Base-by-base conservation (phyloP, 441 rosid genomes). In the Croton laevigatus region DNA sequence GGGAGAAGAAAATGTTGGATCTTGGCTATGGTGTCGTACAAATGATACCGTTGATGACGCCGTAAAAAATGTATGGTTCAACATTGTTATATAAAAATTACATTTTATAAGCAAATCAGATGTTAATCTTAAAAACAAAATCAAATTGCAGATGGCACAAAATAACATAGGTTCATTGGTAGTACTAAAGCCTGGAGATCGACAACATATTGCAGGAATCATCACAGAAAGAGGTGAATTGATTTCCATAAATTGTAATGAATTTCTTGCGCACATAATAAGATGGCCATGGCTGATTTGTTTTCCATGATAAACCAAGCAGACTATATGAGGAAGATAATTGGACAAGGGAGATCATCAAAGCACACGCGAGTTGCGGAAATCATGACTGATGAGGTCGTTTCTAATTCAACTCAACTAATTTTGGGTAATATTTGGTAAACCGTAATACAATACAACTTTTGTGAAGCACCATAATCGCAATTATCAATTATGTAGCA, bases 101-200 rank as follows among this genome's bases (percentile, higher is more conserved):
- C 90, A 91, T 27, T 27, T 1, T 27, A 27, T 27, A 27, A 27
- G 32, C 32, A 27, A 27, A 27, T 27, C 32, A 27, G 2, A 27
- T 27, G 32, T 27, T 27, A 2, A 27, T 27, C 32, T 27, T 27
- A 2, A 27, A 27, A 27, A 27, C 32, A 27, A 27, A 1, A 27
- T 27, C 32, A 27, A 53, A 9, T 71, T 71, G 82, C 90, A 91
- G 97, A 91, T 94, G 97, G 92, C 97, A n/a, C 75, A 80, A 67
- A 87, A 88, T 76, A 87, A 94, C 65, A 85, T 94, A 45, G 98
- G 98, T 71, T 94, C 98, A n/a, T 65, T 94, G 76, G 89, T 89
- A 20, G 97, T 94, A 32, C 83, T 94, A 65, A 89, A 84, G 83
- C 91, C 96, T 20, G 97, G 95, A 70, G 83, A 88, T 38, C 75